Evolutionary conservation across 2,329 filamentous ascomycete species (phyloP).

Genomic region (Chaetomium sp.): DNA sequence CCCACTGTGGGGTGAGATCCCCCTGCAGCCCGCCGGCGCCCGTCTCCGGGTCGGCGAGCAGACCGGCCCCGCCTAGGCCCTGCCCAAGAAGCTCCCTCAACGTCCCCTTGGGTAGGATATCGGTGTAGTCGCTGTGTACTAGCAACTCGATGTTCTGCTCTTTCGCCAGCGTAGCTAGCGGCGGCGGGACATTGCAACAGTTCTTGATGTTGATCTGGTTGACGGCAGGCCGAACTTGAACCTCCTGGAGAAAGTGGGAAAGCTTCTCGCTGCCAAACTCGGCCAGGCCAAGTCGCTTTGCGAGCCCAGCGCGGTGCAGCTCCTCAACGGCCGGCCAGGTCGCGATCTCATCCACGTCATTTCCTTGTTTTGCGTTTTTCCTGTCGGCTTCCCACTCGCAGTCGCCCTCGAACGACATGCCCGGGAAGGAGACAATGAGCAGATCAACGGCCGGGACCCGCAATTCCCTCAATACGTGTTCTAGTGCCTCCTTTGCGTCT

Average conservation of each 20-base stretch:
- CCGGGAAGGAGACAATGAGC: slow-evolving; percentile 89
- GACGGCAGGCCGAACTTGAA: slow-evolving; percentile 74
- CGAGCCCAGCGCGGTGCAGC: slow-evolving; percentile 69
- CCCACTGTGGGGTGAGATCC: slow-evolving; percentile 86
- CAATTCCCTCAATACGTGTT: slow-evolving; percentile 78
- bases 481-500: slow-evolving; percentile 77
- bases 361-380: slow-evolving; percentile 61
- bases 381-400: slow-evolving; percentile 77
- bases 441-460: slow-evolving; percentile 77
- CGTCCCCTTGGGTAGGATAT: slow-evolving; percentile 85
- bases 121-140: slow-evolving; percentile 91
- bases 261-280: slow-evolving; percentile 90
- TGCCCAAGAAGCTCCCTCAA: slow-evolving; percentile 79
- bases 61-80: slow-evolving; percentile 69
- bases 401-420: slow-evolving; percentile 89
- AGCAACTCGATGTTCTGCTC: slow-evolving; percentile 80
- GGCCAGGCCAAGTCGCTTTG: slow-evolving; percentile 77
- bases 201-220: slow-evolving; percentile 96
- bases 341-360: slow-evolving; percentile 66
- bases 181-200: slow-evolving; percentile 93
- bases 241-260: slow-evolving; percentile 71
- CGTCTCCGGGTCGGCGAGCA: slow-evolving; percentile 61
- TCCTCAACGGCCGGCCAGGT: slow-evolving; percentile 75
- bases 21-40: slow-evolving; percentile 65
- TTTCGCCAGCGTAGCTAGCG: slow-evolving; percentile 82